Conservation (phyloP, 352 stramenopile genomes). For the Elongisporangium undulatum region DNA sequence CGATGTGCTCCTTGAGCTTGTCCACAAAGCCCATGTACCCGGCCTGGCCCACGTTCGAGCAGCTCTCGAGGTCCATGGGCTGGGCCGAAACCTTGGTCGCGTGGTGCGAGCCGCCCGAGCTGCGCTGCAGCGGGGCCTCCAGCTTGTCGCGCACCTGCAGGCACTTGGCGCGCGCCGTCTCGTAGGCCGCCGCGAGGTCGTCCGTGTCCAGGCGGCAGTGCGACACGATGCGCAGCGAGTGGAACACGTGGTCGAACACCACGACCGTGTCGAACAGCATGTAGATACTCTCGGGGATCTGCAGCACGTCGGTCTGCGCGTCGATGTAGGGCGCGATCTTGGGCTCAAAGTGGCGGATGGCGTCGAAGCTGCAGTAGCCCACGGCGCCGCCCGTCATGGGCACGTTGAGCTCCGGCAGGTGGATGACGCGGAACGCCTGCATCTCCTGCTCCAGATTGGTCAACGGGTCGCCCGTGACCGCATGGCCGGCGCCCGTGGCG, state of each 20-base stretch:
- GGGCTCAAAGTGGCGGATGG: slow-evolving; percentile 86
- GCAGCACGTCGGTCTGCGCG: slow-evolving; percentile 68
- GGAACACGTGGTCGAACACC: slow-evolving; percentile 89
- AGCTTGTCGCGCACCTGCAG: slow-evolving; percentile 52
- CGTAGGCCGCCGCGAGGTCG: slow-evolving; percentile 63
- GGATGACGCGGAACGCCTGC: slow-evolving; percentile 59
- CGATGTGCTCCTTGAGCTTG: slow-evolving; percentile 86
- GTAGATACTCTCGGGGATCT: slow-evolving; percentile 87
- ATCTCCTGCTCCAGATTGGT: slow-evolving; percentile 79
- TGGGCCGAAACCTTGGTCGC: slow-evolving; percentile 14
- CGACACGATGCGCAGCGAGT: slow-evolving; percentile 88
- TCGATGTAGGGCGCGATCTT: slow-evolving; percentile 76
- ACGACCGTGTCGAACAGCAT: slow-evolving; percentile 90
- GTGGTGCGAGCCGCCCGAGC: slow-evolving; percentile 51
- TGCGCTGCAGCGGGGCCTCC: slow-evolving; percentile 51
- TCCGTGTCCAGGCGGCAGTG: slow-evolving; percentile 70
- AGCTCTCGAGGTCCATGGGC: slow-evolving; percentile 65
- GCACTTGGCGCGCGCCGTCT: slow-evolving; percentile 72
- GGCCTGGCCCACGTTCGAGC: slow-evolving; percentile 77
- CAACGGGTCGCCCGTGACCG: slow-evolving; percentile 66
- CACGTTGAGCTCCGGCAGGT: slow-evolving; percentile 67
- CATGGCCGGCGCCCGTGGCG: slow-evolving; percentile 51
- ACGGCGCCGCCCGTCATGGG: slow-evolving; percentile 86
- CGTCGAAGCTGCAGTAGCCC: slow-evolving; percentile 87
- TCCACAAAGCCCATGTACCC: slow-evolving; percentile 87